Evolutionary conservation across 495 filamentous ascomycete species (phyloP), one percentile per base, ranked within the genome.

Genomic region (Aspergillus conjunctus): DNA sequence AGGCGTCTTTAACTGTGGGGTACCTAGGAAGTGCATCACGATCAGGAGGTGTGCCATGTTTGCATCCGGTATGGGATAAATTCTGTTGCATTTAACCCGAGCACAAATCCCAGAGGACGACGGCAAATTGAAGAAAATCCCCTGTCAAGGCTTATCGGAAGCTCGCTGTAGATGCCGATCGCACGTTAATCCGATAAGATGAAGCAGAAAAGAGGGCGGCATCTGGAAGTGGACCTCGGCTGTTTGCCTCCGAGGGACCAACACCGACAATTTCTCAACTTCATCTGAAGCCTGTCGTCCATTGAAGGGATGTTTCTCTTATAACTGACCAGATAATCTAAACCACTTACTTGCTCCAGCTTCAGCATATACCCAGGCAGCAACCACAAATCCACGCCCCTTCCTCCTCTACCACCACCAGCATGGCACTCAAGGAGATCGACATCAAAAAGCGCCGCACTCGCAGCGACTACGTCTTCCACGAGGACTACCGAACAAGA

Each of bases 401-500:
- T 41, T 12, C 20, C 45, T 18, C 44, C 43, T 14, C 31, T 14
- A 1, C 11, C 34, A 18, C 41, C 22, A 31, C 14, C 34, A 55
- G 20, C 34, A 75, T 76, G 71, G 66, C 68, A 7, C 48, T 67
- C 20, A 62, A 63, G 54, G 74, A 81, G 54, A 70, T 64, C 67
- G 68, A 75, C 17, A 70, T 91, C 44, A 93, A 91, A 73, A 76
- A 73, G 54, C 84, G 89, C 11, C 83, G 75, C 55, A 77, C 63
- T 50, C 79, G 91, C 53, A 76, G 70, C 22, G 90, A 96, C 71
- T 98, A 97, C 72, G 75, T 79, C 43, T 96, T 88, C 72, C 81
- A 89, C 55, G 82, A 92, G 18, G 87, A 91, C 46, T 96, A 95
- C 73, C 80, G 92, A 57, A 96, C 92, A 58, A 79, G 93, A 87